Evolutionary conservation across 805 yeast species (phyloP).

Genomic region (Saturnispora kantuleensis): DNA sequence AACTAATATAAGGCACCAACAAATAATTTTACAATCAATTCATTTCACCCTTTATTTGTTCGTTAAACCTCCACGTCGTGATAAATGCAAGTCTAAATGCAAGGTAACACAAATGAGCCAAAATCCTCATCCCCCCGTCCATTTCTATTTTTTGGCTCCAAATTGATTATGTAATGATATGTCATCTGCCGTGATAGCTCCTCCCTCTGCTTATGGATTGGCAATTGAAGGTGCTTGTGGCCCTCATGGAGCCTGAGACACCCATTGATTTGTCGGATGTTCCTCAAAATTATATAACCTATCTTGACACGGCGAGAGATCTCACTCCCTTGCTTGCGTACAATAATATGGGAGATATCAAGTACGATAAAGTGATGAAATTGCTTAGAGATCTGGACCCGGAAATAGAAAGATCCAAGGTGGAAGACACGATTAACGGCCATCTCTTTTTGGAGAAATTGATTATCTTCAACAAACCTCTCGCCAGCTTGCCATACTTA

Average conservation of each 20-base stretch:
- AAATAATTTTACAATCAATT: too few relatives aligned
- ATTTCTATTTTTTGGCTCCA: not conserved
- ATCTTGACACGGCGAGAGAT: not conserved
- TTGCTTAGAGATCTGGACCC: not conserved
- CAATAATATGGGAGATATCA: not conserved
- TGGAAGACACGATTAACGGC: conserved; percentile 4
- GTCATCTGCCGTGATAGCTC: not conserved
- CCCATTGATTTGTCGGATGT: not conserved
- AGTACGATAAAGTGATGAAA: not conserved
- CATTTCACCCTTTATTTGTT: too few relatives aligned
- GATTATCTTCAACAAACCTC: conserved; percentile 2
- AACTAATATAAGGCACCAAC: too few relatives aligned
- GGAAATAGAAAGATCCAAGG: not conserved
- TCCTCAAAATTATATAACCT: not conserved
- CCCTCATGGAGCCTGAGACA: not conserved
- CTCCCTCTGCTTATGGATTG: conserved; percentile 1
- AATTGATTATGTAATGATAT: not conserved
- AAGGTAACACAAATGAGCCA: too few relatives aligned
- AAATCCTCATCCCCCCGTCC: not conserved
- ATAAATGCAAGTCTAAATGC: too few relatives aligned
- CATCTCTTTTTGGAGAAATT: conserved; percentile 6
- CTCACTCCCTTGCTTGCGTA: not conserved
- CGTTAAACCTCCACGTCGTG: too few relatives aligned
- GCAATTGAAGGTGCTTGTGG: conserved; percentile 4
- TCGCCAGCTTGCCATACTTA: not conserved